Evolutionary conservation across 768 basidiomycete species (phyloP).

Genomic region (Amanita rimosa): DNA sequence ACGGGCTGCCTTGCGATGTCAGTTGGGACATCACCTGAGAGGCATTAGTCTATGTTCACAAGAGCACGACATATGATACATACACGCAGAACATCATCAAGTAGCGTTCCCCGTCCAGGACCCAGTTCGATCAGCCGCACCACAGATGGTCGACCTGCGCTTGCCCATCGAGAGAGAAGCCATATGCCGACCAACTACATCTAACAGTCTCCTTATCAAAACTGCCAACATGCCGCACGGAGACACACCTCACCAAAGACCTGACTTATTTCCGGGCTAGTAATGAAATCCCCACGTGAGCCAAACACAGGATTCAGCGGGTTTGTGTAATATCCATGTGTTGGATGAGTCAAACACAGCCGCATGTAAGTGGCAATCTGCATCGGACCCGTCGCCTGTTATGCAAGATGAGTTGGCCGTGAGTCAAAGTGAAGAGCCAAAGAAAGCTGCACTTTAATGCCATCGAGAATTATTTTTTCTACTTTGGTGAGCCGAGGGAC

Average conservation of each 20-base stretch:
- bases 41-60: not conserved
- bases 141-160: conserved; percentile 30
- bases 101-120: conserved; percentile 86
- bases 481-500: conserved; percentile 25
- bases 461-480: conserved; percentile 59
- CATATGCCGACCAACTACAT: conserved; percentile 78
- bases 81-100: conserved; percentile 83
- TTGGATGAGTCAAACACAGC: conserved; percentile 81
- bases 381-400: conserved; percentile 79
- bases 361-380: conserved; percentile 88
- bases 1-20: conserved; percentile 21
- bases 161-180: conserved; percentile 69
- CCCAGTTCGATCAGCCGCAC: conserved; percentile 85
- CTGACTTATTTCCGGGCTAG: conserved; percentile 94
- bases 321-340: conserved; percentile 87
- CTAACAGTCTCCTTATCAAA: conserved; percentile 24
- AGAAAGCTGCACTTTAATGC: conserved; percentile 53
- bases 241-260: conserved; percentile 86
- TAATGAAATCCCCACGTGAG: conserved; percentile 82
- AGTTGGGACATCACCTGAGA: conserved; percentile 42
- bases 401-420: conserved; percentile 7
- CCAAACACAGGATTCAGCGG: conserved; percentile 71
- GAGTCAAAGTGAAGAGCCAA: not conserved
- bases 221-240: conserved; percentile 5
- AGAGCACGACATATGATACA: conserved; percentile 14